Evolutionary conservation across 768 basidiomycete species (phyloP), one percentile per base, ranked within the genome.

Genomic region (Lactarius psammicola): DNA sequence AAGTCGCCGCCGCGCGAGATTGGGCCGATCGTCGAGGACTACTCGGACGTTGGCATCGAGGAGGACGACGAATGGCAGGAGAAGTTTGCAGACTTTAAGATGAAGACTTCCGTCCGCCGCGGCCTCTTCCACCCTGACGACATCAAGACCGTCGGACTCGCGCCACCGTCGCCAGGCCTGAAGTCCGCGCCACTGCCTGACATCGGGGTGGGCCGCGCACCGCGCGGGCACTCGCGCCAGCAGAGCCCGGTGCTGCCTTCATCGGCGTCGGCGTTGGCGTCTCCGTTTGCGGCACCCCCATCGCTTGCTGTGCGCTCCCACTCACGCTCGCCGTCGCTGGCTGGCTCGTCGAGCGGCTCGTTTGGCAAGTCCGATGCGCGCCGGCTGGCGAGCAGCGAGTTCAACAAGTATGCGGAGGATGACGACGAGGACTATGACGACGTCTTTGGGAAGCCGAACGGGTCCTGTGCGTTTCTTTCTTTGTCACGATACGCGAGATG

Each of bases 401-500:
- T 96, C 68, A 84, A 84, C 26, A 94, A 94, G 74, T 97, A 96
- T 75, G 80, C 91, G 7, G 94, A 96, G 76, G 87, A 86, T 10
- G 92, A 97, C 31, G 91, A 86, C 4, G 88, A 98, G 72, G 94
- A 98, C 73, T 98, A 97, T 72, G 94, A 96, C 56, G 96, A 97
- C 74, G 87, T 98, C 11, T 96, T 98, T 75, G 94, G 85, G 65
- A 92, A 91, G 75, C 81, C 80, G 23, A 89, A 84, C 67, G 84
- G 85, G 30, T 80, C 82, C 13, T 79, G 91, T 90, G 67, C 75
- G 89, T 30, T 67, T 63, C 15, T 40, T 26, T 59, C n/a, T 42
- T 57, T 10, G n/a, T n/a, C 9, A n/a, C 31, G 33, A 20, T 20
- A 10, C 20, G 34, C 65, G 33, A 54, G 26, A 51, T 54, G 63